Evolutionary conservation across 225 moss, liverwort and hornwort genomes (phyloP).

Genomic region (Climacium dendroides): DNA sequence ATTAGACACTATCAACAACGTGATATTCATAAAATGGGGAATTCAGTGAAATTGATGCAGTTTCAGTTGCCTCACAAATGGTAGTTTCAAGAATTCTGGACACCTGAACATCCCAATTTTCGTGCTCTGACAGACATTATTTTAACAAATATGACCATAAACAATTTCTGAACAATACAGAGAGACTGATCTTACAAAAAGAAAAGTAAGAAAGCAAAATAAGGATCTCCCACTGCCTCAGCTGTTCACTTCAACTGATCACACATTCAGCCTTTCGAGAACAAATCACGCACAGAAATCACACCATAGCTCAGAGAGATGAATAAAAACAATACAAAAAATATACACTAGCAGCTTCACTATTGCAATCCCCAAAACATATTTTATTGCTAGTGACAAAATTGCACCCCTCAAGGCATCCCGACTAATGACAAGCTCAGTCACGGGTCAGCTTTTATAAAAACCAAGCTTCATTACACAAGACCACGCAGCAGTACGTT

Average conservation of each 20-base stretch:
- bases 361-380: background rate
- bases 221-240: background rate
- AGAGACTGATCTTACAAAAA: background rate
- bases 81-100: background rate
- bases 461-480: background rate
- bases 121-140: background rate
- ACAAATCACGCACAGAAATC: background rate
- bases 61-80: background rate
- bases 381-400: background rate
- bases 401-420: background rate
- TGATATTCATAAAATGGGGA: no score
- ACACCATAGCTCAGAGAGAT: background rate
- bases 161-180: background rate
- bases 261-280: background rate
- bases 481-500: background rate
- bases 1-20: background rate
- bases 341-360: background rate
- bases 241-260: background rate
- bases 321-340: background rate
- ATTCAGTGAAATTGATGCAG: background rate
- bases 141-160: no score
- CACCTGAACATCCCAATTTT: background rate
- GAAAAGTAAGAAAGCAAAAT: background rate
- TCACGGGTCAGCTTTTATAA: background rate
- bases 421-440: background rate